Conservation (phyloP, 2,329 filamentous ascomycete genomes). For the Capronia epimyces region DNA sequence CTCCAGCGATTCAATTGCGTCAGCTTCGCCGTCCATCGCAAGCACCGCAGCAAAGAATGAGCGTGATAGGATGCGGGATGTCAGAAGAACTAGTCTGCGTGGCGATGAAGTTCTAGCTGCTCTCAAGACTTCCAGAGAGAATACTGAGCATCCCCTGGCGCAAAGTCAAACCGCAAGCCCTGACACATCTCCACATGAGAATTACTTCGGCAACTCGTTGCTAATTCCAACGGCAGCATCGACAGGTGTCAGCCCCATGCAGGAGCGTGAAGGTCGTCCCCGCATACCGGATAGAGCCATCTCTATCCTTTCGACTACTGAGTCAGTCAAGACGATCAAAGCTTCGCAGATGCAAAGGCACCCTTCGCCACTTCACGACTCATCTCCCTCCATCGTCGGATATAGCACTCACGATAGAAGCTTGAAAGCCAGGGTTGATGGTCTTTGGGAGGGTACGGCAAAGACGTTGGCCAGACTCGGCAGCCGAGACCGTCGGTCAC, state of each 20-base stretch:
- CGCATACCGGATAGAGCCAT: slow-evolving; percentile 37
- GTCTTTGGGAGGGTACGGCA: slow-evolving; percentile 26
- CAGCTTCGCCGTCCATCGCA: slow-evolving; percentile 50
- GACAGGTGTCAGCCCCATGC: slow-evolving; percentile 25
- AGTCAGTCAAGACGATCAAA: slow-evolving; percentile 43
- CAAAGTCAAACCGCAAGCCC: slow-evolving; percentile 70
- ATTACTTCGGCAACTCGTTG: slow-evolving; percentile 35
- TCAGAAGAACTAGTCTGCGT: slow-evolving; percentile 52
- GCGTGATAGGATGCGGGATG: slow-evolving; percentile 32
- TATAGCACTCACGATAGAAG: slow-evolving; percentile 16
- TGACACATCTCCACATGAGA: slow-evolving; percentile 39
- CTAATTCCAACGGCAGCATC: slow-evolving; percentile 14
- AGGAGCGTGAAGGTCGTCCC: slow-evolving; percentile 33
- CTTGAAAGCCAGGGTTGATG: slow-evolving; percentile 22
- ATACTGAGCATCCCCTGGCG: slow-evolving; percentile 65
- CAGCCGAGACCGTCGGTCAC: slow-evolving; percentile 35
- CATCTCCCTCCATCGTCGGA: slow-evolving; percentile 10
- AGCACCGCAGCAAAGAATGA: slow-evolving; percentile 52
- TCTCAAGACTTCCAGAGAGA: slow-evolving; percentile 46
- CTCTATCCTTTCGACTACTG: slow-evolving; percentile 43
- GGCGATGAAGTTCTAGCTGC: slow-evolving; percentile 54
- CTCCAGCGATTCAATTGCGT: slow-evolving; percentile 52
- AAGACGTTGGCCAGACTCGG: slow-evolving; percentile 20
- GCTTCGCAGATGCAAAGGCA: slow-evolving; percentile 32
- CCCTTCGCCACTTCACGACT: slow-evolving; percentile 8